Base-by-base conservation (phyloP, 805 yeast genomes). In the Tetrapisispora nanseiensis region DNA sequence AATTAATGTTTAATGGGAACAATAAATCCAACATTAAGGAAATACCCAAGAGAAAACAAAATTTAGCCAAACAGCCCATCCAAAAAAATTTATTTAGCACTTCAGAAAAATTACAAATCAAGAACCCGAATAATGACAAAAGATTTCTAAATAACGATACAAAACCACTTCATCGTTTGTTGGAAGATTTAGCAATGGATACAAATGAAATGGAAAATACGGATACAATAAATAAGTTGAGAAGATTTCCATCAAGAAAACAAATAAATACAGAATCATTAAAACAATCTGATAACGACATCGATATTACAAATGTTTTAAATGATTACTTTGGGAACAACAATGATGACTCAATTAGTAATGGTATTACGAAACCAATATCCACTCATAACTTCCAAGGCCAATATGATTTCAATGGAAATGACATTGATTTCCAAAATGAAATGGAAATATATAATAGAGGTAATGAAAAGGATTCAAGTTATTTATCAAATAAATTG, bases 1-100 rank as follows among this genome's bases (percentile, higher is more conserved):
- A 40, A 21, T 36, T 51, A 24, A 40, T 46, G 5, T 51, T 49
- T 39, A 48, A 49, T 29, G 45, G 34, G 11, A 26, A 40, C 10
- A 26, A 32, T 12, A 19, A 29, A n/a, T 24, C 11, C 21, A 34
- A 16, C 11, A 22, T 24, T 15, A 35, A 15, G 24, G 23, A 28
- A 6, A 27, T 27, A 36, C 39, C 22, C n/a, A 30, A 23, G 6
- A 26, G 13, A 3, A 35, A 35, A 23, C 29, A 23, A 16, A 24
- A 18, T 12, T 35, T 35, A 35, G 2, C 38, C 15, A 35, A 35
- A 35, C 23, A 15, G 6, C 16, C 26, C 6, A 10, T 16, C 9
- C 38, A 23, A 24, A 35, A 18, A 24, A 26, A 15, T 15, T 15
- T 19, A 16, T 35, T 35, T 11, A 10, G 5, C n/a, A 35, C 3